Evolutionary conservation across 2,329 filamentous ascomycete species (phyloP), one percentile per base, ranked within the genome.

Genomic region (Trichoderma sp.): DNA sequence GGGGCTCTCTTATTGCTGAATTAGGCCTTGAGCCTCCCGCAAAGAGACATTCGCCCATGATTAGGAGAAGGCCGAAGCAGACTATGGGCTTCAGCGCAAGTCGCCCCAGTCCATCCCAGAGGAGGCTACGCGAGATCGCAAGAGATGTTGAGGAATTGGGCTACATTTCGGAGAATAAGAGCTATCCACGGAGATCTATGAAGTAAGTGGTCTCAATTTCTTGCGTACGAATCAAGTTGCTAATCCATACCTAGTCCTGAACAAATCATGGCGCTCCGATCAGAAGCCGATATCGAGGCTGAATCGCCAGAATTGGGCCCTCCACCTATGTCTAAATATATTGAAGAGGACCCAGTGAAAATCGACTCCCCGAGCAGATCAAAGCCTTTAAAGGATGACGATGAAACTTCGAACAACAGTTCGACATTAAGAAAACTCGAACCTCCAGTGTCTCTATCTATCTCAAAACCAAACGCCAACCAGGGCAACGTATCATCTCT

Each of bases 231-330:
- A n/a, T 31, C 29, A 35, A 13, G 6, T 43, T 72, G 58, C 78
- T 82, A 74, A 83, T 78, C 35, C 21, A 37, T n/a, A 14, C 8
- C 6, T 67, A 90, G 88, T 72, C 83, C 83, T 27, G 87, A 89
- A 8, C 87, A 92, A 73, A 88, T 92, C 49, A 79, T 89, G 43
- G 89, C 84, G n/a, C 81, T 89, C 37, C 83, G 83, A 63, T 81
- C 82, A 47, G 82, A 85, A 58, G 83, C 81, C 14, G 81, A 83
- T 56, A 80, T 83, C 61, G 82, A 83, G 40, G 83, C 83, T 56
- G 87, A 90, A 52, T 92, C 91, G 3, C 90, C 91, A 6, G 90
- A 93, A 68, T 84, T 93, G 56, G 91, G 90, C 0, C 86, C 88
- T 4, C 88, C 88, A 5, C 86, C 87, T 1, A 81, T 87, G 56